Evolutionary conservation across 2,329 filamentous ascomycete genomes (phyloP), one percentile per base, ranked within the genome.

Genomic region (Paraconiothyrium sp.): DNA sequence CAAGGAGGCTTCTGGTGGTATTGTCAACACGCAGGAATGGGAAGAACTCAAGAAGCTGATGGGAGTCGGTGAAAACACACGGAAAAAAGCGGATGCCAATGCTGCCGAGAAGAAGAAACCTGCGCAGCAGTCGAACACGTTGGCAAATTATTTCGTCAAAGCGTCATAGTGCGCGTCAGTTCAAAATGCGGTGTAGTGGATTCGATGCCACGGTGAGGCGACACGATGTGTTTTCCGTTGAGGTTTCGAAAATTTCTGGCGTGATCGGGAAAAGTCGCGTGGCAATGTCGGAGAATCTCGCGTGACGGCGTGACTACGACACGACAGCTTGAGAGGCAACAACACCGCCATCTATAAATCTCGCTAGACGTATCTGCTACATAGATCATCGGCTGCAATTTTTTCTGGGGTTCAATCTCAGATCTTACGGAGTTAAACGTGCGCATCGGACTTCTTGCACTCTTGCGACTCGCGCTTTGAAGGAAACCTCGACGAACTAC

Each of bases 1-100:
- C 64, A 89, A 88, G 62, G 88, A 90, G 69, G 89, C 89, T 0
- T 89, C 86, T 51, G 89, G 89, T 1, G 89, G 89, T 0, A 88
- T 90, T 49, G 85, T 91, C 0, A 82, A 82, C 0, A 82, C 77
- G 11, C 83, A 81, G 1, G 87, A 89, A 61, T 91, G 91, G 72
- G 88, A 90, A 62, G 88, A 90, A 70, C 75, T 91, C 14, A 86
- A 89, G 80, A 76, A 76, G 4, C 71, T 88, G 14, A 81, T 91
- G 77, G 83, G 85, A 55, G 77, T 90, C 44, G 87, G 87, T 0
- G 85, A 86, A 74, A 88, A 85, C 71, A 69, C 76, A 13, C 78
- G 77, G 52, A 78, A 77, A 69, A 74, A 79, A 64, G 67, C 75
- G 58, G 72, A 75, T 30, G 59, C 66, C 68, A 69, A 76, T 27